Evolutionary conservation across 805 yeast species (phyloP).

Genomic region (Wickerhamiella lipophila): DNA sequence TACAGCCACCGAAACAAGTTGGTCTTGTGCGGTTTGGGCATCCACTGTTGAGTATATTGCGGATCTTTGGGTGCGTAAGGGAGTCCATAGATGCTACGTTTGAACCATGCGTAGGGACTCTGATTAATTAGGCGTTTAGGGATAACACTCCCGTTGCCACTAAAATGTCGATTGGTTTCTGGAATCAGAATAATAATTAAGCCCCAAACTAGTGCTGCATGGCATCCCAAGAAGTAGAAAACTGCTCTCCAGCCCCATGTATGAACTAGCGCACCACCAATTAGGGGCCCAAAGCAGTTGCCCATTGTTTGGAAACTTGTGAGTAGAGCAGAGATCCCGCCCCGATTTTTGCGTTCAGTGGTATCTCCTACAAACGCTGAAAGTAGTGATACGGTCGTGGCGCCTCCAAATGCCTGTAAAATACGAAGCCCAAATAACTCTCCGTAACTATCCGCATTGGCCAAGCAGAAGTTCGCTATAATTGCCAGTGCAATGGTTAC

Average conservation of each 20-base stretch:
- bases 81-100: slow-evolving; percentile 18
- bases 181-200: slow-evolving; percentile 39
- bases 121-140: slow-evolving; percentile 26
- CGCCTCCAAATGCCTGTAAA: slow-evolving; percentile 64
- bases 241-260: slow-evolving; percentile 54
- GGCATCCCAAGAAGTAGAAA: slow-evolving; percentile 54
- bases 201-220: slow-evolving; percentile 37
- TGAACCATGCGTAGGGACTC: slow-evolving; percentile 20
- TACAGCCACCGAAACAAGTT: slow-evolving; percentile 30
- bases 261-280: slow-evolving; percentile 40
- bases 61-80: slow-evolving; percentile 19
- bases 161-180: slow-evolving; percentile 60
- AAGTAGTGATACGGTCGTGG: slow-evolving; percentile 60
- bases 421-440: slow-evolving; percentile 54
- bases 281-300: slow-evolving; percentile 66
- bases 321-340: slow-evolving; percentile 53
- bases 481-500: slow-evolving; percentile 43
- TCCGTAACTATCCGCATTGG: slow-evolving; percentile 45
- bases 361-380: slow-evolving; percentile 67
- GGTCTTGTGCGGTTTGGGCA: slow-evolving; percentile 16
- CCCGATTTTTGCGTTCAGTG: slow-evolving; percentile 52
- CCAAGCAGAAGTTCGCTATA: slow-evolving; percentile 54
- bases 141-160: slow-evolving; percentile 57
- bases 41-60: slow-evolving; percentile 19
- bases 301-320: slow-evolving; percentile 58